phyloP scores from a whole-genome alignment of 1,284 basidiomycete species.

The Bjerkandera adusta region DNA sequence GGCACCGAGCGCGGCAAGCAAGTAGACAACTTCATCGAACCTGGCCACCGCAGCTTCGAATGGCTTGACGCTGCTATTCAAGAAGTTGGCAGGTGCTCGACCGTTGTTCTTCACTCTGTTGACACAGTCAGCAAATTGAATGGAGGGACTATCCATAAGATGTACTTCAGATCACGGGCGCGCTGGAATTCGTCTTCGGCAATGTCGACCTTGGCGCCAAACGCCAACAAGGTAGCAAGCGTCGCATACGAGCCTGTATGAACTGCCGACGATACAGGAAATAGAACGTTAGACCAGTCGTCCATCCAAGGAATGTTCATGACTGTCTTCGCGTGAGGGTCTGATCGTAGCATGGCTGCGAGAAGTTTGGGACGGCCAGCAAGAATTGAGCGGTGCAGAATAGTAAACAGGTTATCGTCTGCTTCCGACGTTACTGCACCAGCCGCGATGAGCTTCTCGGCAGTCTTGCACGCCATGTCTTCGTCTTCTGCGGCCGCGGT shows the following conservation, averaged over 20 bases:
- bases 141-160: not conserved
- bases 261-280: constrained; percentile 40
- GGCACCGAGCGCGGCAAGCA: constrained; percentile 44
- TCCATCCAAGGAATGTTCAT: constrained; percentile 41
- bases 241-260: constrained; percentile 33
- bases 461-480: constrained; percentile 39
- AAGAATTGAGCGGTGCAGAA: constrained; percentile 46
- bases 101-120: constrained; percentile 11
- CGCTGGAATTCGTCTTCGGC: constrained; percentile 32
- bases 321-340: constrained; percentile 45
- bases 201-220: constrained; percentile 37
- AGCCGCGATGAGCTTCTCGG: constrained; percentile 43
- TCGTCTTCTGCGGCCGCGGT: constrained; percentile 47
- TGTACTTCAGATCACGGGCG: constrained; percentile 23
- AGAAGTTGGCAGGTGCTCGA: constrained; percentile 7
- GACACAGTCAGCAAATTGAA: not conserved
- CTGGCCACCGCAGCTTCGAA: constrained; percentile 40
- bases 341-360: constrained; percentile 42
- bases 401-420: constrained; percentile 41
- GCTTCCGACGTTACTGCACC: constrained; percentile 50
- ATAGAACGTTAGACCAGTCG: constrained; percentile 20
- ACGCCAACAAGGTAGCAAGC: constrained; percentile 38
- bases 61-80: constrained; percentile 26
- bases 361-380: constrained; percentile 41
- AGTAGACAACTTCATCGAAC: constrained; percentile 40